These are phyloP conservation scores for Ustilago lituana DNA, from an alignment of 1,284 basidiomycete species.

Conservation along the genomic window DNA sequence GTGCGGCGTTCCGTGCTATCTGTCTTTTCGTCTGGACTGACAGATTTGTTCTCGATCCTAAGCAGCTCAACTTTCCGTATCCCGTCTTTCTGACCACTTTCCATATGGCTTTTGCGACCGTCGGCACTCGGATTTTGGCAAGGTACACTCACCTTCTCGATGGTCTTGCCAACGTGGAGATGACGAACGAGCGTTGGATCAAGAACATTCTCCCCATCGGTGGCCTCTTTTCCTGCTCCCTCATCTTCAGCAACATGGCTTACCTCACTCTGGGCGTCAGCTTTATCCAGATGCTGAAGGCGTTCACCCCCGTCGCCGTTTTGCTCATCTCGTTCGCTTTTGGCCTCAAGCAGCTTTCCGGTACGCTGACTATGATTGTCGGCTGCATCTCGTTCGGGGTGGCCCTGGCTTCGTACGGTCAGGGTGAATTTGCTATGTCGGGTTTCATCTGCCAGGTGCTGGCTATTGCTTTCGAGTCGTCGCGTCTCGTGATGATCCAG, in stretches of 20 bases:
- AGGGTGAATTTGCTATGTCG: constrained; percentile 82
- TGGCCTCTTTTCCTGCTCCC: constrained; percentile 86
- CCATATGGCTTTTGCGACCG: constrained; percentile 73
- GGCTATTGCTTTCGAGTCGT: constrained; percentile 78
- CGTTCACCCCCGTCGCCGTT: constrained; percentile 95
- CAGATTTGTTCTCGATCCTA: constrained; percentile 46
- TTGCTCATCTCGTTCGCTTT: constrained; percentile 91
- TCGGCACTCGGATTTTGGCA: constrained; percentile 87
- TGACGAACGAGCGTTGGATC: constrained; percentile 72
- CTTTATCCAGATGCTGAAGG: constrained; percentile 99
- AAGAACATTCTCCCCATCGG: constrained; percentile 93
- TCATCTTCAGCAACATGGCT: constrained; percentile 92
- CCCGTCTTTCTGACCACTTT: constrained; percentile 68
- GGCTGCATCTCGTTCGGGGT: constrained; percentile 90
- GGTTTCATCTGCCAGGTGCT: constrained; percentile 77
- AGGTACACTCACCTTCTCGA: constrained; percentile 89
- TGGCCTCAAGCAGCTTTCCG: constrained; percentile 86
- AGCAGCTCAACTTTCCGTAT: constrained; percentile 63
- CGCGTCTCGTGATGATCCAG: constrained; percentile 94
- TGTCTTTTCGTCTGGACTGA: constrained; percentile 72
- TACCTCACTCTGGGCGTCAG: constrained; percentile 90
- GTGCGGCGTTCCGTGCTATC: constrained; percentile 77
- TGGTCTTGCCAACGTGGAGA: constrained; percentile 80
- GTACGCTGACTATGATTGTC: constrained; percentile 83
- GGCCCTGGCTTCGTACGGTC: constrained; percentile 85